Evolutionary conservation across 192 early-diverging fungal species (phyloP).

Genomic region (Umbelopsis isabellina): DNA sequence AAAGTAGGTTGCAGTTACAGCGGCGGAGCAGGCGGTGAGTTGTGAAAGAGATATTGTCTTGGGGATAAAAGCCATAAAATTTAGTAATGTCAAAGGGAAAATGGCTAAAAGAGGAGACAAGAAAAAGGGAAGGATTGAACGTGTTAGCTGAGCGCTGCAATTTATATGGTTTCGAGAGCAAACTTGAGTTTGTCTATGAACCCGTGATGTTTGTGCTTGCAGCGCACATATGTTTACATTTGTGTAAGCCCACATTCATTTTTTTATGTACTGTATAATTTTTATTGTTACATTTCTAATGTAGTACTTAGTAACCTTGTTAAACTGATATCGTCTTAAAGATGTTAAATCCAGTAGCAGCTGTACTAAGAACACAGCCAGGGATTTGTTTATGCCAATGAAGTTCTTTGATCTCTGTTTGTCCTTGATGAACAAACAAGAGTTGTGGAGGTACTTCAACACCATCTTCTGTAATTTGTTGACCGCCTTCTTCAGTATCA

Average conservation of each 20-base stretch:
- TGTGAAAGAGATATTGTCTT: background rate
- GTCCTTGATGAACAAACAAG: slow-evolving; percentile 94
- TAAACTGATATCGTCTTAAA: slow-evolving; percentile 96
- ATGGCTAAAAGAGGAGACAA: background rate
- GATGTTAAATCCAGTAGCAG: slow-evolving; percentile 89
- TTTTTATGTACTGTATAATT: background rate
- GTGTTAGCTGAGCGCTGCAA: background rate
- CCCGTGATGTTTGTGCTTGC: background rate
- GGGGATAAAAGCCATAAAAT: background rate
- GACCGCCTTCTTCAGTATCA: slow-evolving; percentile 82
- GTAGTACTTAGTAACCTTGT: background rate
- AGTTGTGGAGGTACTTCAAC: slow-evolving; percentile 92
- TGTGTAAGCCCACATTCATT: too few species aligned
- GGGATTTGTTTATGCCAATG: slow-evolving; percentile 96
- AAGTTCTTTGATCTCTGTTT: slow-evolving; percentile 91
- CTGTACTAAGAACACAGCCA: slow-evolving; percentile 88
- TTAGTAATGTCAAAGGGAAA: background rate
- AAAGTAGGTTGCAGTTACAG: slow-evolving; percentile 5
- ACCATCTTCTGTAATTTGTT: slow-evolving; percentile 58
- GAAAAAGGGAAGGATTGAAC: background rate
- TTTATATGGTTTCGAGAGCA: too few species aligned
- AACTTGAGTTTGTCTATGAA: background rate
- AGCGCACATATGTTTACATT: too few species aligned
- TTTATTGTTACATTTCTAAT: too few species aligned
- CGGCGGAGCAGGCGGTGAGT: background rate